Conservation (phyloP, 2,329 filamentous ascomycete genomes). For the Metarhizium anisopliae region DNA sequence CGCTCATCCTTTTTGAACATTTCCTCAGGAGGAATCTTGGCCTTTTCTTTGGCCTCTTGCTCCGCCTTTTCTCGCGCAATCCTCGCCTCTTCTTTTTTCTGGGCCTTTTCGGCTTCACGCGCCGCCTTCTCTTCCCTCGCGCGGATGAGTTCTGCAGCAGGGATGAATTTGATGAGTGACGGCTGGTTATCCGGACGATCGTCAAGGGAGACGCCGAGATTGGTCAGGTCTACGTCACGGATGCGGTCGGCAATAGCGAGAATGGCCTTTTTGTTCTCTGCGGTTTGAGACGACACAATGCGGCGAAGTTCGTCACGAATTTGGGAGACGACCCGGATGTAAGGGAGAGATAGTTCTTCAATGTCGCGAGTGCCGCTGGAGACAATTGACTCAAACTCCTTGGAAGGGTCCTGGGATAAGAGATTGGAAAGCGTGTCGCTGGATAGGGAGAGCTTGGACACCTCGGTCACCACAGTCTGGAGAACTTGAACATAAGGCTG, state of each 20-base stretch:
- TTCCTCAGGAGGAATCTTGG: slow-evolving; percentile 43
- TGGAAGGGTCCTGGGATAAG: slow-evolving; percentile 32
- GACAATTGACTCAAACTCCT: slow-evolving; percentile 37
- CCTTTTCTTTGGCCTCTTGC: slow-evolving; percentile 47
- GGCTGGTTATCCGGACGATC: slow-evolving; percentile 60
- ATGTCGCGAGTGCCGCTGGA: slow-evolving; percentile 38
- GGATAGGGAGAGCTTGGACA: slow-evolving; percentile 37
- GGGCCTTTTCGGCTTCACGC: slow-evolving; percentile 50
- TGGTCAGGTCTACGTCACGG: slow-evolving; percentile 71
- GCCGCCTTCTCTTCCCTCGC: slow-evolving; percentile 51
- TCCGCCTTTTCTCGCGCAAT: slow-evolving; percentile 41
- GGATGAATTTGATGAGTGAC: slow-evolving; percentile 63
- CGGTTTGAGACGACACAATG: slow-evolving; percentile 36
- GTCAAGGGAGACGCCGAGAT: slow-evolving; percentile 80
- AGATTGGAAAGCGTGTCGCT: slow-evolving; percentile 35
- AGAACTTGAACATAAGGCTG: slow-evolving; percentile 38
- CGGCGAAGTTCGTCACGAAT: slow-evolving; percentile 54
- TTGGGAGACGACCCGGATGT: slow-evolving; percentile 43
- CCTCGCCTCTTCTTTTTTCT: slow-evolving; percentile 45
- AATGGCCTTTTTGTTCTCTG: slow-evolving; percentile 58
- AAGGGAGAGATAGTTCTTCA: slow-evolving; percentile 45
- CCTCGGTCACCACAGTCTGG: slow-evolving; percentile 35
- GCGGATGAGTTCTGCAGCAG: slow-evolving; percentile 46
- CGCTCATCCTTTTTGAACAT: slow-evolving; percentile 48
- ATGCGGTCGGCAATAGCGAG: slow-evolving; percentile 71